These are phyloP conservation scores for Fusarium robinianum DNA, from an alignment of 2,329 filamentous ascomycete genomes.

Conservation along the genomic window DNA sequence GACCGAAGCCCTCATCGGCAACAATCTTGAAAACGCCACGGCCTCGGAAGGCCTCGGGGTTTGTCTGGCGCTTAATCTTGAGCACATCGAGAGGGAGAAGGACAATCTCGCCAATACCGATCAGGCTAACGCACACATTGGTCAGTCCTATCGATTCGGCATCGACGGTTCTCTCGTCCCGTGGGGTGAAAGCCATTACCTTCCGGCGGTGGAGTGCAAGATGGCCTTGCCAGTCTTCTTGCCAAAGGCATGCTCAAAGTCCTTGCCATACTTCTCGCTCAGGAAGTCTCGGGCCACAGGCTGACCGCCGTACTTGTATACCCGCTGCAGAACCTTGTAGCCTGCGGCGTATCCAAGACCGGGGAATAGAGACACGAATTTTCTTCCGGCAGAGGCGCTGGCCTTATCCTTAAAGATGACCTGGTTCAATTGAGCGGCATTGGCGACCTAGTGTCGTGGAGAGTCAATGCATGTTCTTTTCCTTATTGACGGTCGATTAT, in stretches of 20 bases:
- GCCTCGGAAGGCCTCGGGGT: slow-evolving; percentile 96
- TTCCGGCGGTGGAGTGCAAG: slow-evolving; percentile 95
- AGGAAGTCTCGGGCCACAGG: slow-evolving; percentile 93
- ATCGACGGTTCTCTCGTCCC: neutral
- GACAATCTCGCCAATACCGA: slow-evolving; percentile 96
- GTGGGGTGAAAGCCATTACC: no score
- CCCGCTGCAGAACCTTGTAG: slow-evolving; percentile 95
- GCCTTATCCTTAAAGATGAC: slow-evolving; percentile 96
- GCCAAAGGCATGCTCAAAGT: slow-evolving; percentile 89
- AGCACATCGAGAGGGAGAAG: slow-evolving; percentile 93
- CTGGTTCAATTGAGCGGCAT: slow-evolving; percentile 70
- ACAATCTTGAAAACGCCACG: slow-evolving; percentile 90
- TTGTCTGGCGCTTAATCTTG: slow-evolving; percentile 99
- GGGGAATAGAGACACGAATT: slow-evolving; percentile 95
- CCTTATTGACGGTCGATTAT: slow-evolving; percentile 4
- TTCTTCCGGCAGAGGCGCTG: slow-evolving; percentile 67
- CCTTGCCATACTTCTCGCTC: slow-evolving; percentile 73
- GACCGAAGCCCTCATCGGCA: slow-evolving; percentile 88
- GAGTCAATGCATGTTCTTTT: slow-evolving; percentile 25
- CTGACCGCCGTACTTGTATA: slow-evolving; percentile 99
- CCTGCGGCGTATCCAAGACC: slow-evolving; percentile 96
- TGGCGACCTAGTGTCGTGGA: slow-evolving; percentile 37
- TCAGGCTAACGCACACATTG: slow-evolving; percentile 65
- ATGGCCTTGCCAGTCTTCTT: slow-evolving; percentile 98
- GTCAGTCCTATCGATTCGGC: slow-evolving; percentile 20